Evolutionary conservation across 1,284 basidiomycete species (phyloP).

Genomic region (Ceratobasidium sp.): DNA sequence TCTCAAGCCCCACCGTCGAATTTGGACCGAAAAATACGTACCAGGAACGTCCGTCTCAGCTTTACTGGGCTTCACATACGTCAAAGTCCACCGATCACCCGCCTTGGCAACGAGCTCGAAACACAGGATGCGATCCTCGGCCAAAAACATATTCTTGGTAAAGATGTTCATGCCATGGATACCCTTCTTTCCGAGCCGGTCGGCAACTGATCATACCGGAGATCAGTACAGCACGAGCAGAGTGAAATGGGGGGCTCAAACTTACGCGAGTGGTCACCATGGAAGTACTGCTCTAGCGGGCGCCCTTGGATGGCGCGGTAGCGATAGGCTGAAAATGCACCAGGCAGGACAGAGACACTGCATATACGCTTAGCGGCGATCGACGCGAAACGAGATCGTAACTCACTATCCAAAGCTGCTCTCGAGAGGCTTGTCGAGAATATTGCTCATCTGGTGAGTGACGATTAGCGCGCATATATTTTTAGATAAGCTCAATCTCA

Average conservation of each 20-base stretch:
- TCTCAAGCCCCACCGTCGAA: background rate
- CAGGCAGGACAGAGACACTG: conserved; percentile 87
- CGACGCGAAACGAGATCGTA: background rate
- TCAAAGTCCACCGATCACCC: conserved; percentile 84
- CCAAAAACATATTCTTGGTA: conserved; percentile 93
- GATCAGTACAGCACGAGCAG: conserved; percentile 8
- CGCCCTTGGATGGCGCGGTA: conserved; percentile 90
- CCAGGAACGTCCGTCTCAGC: conserved; percentile 91
- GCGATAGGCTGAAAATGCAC: conserved; percentile 95
- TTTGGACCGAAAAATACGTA: background rate
- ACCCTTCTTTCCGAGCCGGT: conserved; percentile 90
- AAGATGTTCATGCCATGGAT: conserved; percentile 98
- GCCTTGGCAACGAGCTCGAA: conserved; percentile 96
- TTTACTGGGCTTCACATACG: conserved; percentile 94
- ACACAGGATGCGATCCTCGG: conserved; percentile 94
- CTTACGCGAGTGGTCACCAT: conserved; percentile 86
- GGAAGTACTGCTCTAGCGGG: conserved; percentile 97
- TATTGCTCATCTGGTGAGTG: conserved; percentile 80
- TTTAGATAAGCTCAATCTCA: conserved; percentile 27
- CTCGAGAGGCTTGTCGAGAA: conserved; percentile 92
- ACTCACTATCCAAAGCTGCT: conserved; percentile 86
- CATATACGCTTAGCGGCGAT: conserved; percentile 25
- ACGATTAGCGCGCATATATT: background rate
- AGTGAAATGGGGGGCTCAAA: conserved; percentile 30
- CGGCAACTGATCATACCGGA: conserved; percentile 63